Percentiles rank a stretch among this genome's conserved stretches.
Conservation (phyloP, 2,329 filamentous ascomycete genomes). For the Dactylellina cionopaga region DNA sequence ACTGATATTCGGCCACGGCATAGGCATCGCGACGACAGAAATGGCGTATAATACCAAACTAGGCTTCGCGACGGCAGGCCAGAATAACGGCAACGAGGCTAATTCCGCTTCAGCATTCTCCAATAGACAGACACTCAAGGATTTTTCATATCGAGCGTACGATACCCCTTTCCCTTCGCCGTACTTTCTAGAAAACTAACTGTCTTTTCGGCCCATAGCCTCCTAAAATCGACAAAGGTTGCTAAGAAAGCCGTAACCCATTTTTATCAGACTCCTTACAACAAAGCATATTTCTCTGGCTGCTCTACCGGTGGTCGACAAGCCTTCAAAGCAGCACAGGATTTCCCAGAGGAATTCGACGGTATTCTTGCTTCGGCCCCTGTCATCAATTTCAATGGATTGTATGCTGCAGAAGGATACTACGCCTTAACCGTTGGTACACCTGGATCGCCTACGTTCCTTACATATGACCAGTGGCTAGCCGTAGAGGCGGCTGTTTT, state of each 20-base stretch:
- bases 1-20: not conserved
- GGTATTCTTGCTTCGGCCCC: constrained; percentile 63
- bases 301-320: constrained; percentile 65
- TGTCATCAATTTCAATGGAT: constrained; percentile 64
- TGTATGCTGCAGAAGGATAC: constrained; percentile 59
- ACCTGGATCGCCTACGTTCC: constrained; percentile 13
- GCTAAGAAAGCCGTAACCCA: not conserved
- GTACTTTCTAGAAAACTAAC: not conserved
- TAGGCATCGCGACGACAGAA: not conserved
- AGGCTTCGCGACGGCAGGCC: constrained; percentile 20
- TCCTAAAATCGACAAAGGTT: not conserved
- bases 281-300: constrained; percentile 65
- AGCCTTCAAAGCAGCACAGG: constrained; percentile 63
- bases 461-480: constrained; percentile 57
- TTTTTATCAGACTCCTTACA: constrained; percentile 8
- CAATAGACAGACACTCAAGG: constrained; percentile 10
- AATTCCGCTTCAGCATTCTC: not conserved
- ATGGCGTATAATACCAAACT: constrained; percentile 4
- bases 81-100: constrained; percentile 25
- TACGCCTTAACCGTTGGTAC: constrained; percentile 54
- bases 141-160: constrained; percentile 34
- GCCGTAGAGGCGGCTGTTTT: constrained; percentile 60
- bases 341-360: constrained; percentile 62
- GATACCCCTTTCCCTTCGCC: not conserved
- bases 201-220: not conserved